Percentiles rank a stretch among this genome's conserved stretches.
Evolutionary conservation across 805 yeast species (phyloP).

Genomic region (Wickerhamomyces bovis): DNA sequence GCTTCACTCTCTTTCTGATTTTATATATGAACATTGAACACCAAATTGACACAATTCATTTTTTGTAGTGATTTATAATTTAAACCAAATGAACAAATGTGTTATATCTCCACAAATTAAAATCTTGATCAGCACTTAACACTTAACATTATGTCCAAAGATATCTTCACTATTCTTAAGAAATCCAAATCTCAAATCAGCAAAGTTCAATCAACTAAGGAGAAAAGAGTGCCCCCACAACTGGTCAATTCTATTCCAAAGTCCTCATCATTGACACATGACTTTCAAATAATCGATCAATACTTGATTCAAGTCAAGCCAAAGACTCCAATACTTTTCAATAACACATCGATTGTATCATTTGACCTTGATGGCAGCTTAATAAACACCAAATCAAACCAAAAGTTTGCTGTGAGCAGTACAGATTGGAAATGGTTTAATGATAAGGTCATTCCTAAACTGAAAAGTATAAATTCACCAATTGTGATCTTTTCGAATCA

Average conservation of each 20-base stretch:
- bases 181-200: background rate
- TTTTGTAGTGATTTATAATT: too few species aligned
- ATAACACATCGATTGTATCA: slow-evolving; percentile 16
- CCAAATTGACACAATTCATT: too few species aligned
- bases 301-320: background rate
- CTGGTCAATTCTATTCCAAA: background rate
- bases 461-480: slow-evolving; percentile 6
- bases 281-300: background rate
- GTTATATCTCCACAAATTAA: background rate
- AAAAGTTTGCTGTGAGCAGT: slow-evolving; percentile 49
- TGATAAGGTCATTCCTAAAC: slow-evolving; percentile 19
- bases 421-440: slow-evolving; percentile 73
- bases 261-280: background rate
- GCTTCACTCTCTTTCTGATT: background rate
- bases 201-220: background rate
- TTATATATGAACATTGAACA: too few species aligned
- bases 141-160: background rate
- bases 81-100: background rate
- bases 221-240: background rate
- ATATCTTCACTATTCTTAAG: background rate
- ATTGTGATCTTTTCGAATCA: slow-evolving; percentile 84
- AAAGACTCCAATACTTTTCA: background rate
- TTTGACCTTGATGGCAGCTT: slow-evolving; percentile 87
- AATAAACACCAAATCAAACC: slow-evolving; percentile 57
- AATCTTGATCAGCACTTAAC: background rate